phyloP scores from a whole-genome alignment of 1,284 basidiomycete genomes.

The Salmacisia buchloeana region DNA sequence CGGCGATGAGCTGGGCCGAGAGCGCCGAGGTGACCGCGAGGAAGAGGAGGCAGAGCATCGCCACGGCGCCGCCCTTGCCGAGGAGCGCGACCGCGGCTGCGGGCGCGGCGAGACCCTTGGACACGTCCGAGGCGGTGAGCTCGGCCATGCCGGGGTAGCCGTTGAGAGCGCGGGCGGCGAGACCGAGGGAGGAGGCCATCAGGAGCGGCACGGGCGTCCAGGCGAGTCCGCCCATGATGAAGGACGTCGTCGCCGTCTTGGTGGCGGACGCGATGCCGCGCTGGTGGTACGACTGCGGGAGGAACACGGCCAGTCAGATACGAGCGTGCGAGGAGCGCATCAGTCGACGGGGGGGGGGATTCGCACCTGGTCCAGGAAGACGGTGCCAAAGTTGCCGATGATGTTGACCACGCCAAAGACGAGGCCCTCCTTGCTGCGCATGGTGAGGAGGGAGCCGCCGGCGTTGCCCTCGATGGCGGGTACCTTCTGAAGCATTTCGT shows the following conservation, averaged over 20 bases:
- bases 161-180: slow-evolving; percentile 57
- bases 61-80: slow-evolving; percentile 65
- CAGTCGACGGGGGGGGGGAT: slow-evolving; percentile 50
- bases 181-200: slow-evolving; percentile 60
- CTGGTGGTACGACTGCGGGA: slow-evolving; percentile 63
- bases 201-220: slow-evolving; percentile 64
- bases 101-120: slow-evolving; percentile 42
- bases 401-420: slow-evolving; percentile 83
- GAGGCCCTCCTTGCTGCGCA: slow-evolving; percentile 72
- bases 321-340: too few relatives aligned
- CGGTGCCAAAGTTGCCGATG: slow-evolving; percentile 35
- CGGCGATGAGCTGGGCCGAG: slow-evolving; percentile 81
- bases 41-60: slow-evolving; percentile 68
- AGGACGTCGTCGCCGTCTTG: slow-evolving; percentile 76
- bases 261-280: slow-evolving; percentile 80
- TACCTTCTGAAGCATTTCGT: slow-evolving; percentile 55
- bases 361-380: slow-evolving; percentile 9
- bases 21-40: slow-evolving; percentile 68
- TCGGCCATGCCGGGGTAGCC: slow-evolving; percentile 31
- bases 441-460: slow-evolving; percentile 64
- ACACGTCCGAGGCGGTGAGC: slow-evolving; percentile 29
- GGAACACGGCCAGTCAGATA: slow-evolving; percentile 75
- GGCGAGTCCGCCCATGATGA: slow-evolving; percentile 75
- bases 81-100: slow-evolving; percentile 65
- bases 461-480: slow-evolving; percentile 61